A percentile compares a stretch with the other conserved stretches of the same genome.
phyloP scores from a whole-genome alignment of 768 basidiomycete species.

The Punctularia strigosozonata region DNA sequence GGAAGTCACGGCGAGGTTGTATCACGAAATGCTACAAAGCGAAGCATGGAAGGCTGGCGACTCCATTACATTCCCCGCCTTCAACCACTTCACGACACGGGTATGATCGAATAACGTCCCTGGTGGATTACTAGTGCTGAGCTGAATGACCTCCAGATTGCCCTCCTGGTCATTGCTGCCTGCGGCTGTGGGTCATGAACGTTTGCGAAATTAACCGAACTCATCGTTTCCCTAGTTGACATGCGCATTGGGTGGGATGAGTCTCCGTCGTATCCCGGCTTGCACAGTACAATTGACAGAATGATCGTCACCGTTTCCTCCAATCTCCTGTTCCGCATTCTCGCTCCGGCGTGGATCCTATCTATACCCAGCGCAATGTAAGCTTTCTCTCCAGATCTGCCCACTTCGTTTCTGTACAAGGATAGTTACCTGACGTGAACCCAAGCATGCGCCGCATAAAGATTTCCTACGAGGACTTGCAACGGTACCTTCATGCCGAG shows the following conservation, averaged over 20 bases:
- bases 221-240: too few relatives aligned
- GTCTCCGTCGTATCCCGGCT: not conserved
- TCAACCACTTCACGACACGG: slow-evolving; percentile 6
- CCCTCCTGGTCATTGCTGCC: slow-evolving; percentile 6
- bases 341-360: slow-evolving; percentile 3
- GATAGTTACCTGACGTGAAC: too few relatives aligned
- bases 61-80: slow-evolving; percentile 2
- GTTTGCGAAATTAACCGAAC: too few relatives aligned
- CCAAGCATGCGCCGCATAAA: slow-evolving; percentile 3
- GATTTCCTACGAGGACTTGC: slow-evolving; percentile 4
- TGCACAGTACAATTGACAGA: slow-evolving; percentile 2
- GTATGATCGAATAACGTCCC: too few relatives aligned
- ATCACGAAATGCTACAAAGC: slow-evolving; percentile 6
- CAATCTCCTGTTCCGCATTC: slow-evolving; percentile 1
- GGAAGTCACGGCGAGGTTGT: slow-evolving; percentile 4
- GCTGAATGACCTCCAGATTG: slow-evolving; percentile 4
- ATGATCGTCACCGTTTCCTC: slow-evolving; percentile 3
- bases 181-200: too few relatives aligned
- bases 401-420: too few relatives aligned
- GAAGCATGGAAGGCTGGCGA: slow-evolving; percentile 7
- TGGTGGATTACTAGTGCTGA: too few relatives aligned
- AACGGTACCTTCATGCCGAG: slow-evolving; percentile 9
- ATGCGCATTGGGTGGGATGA: slow-evolving; percentile 7
- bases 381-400: too few relatives aligned
- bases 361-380: not conserved